Base-by-base conservation (phyloP, 2,329 filamentous ascomycete species). In the Paraphaeosphaeria minitans region DNA sequence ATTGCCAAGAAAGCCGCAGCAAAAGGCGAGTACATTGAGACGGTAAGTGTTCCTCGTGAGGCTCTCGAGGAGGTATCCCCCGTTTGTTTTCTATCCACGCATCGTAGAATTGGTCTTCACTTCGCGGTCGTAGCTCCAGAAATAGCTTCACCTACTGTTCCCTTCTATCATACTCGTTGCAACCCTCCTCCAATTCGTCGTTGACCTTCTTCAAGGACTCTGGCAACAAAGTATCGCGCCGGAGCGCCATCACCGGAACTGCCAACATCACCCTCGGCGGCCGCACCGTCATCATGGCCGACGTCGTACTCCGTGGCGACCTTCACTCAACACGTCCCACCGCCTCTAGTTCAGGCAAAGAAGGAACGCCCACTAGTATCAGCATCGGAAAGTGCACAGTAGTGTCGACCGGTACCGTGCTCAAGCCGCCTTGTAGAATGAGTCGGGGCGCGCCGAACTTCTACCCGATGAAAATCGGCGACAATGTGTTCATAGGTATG, bases 181-280 rank as follows among this genome's bases (percentile, higher is more conserved):
- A 43, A 19, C 2, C 21, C 9, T 46, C 22, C 19, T 19, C 27
- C 19, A 24, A 9, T 31, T 1, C 24, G 29, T 4, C 24, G 21
- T 13, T 53, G 35, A 51, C 48, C 16, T 27, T 22, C 13, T 24
- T 41, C 33, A 6, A 96, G 93, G 94, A 98, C 80, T 97, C 93
- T 2, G 95, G 95, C 66, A 99, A 99, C 85, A 98, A 98, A 81
- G 95, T 99, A 71, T 94, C 93, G 41, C 92, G 95, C 66, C 92
- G 92, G 67, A 91, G 92, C 62, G 89, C 90, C 74, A 92, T 99
- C 68, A 91, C 96, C 72, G 95, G 95, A 70, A 97, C 94, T 22
- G 93, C 96, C 69, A 96, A 98, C 80, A 98, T 99, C 79, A 97
- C 97, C 78, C 89, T 99, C 1, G 95, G 93, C 67, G 95, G 95